These are phyloP conservation scores for Cytospora paraplurivora DNA, from an alignment of 2,329 filamentous ascomycete genomes.

Conservation along the genomic window DNA sequence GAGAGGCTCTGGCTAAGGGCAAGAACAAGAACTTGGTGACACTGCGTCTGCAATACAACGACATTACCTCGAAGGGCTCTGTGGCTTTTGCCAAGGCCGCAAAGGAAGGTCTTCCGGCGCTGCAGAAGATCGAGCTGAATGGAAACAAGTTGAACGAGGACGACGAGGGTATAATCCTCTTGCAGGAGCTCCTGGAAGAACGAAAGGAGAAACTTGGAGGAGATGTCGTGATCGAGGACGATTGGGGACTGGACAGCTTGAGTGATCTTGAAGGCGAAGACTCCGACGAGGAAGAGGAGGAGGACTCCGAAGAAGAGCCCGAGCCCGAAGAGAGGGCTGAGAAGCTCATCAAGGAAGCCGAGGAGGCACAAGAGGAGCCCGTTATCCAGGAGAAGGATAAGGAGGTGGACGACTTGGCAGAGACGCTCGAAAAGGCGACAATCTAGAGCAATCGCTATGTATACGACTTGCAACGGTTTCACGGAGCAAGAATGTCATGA, in stretches of 20 bases:
- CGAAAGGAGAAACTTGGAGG: constrained; percentile 75
- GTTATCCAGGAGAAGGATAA: constrained; percentile 71
- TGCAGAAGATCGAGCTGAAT: constrained; percentile 90
- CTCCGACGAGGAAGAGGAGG: constrained; percentile 68
- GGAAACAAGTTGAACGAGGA: constrained; percentile 94
- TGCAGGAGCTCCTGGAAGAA: constrained; percentile 72
- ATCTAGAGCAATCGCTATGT: constrained; percentile 41
- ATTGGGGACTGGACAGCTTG: constrained; percentile 83
- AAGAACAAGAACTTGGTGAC: constrained; percentile 79
- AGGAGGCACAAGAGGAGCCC: constrained; percentile 73
- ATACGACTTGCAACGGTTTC: constrained; percentile 16
- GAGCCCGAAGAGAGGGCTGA: constrained; percentile 67
- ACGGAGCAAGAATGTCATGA: constrained; percentile 26
- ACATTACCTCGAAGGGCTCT: constrained; percentile 78
- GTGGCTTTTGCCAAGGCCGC: constrained; percentile 71
- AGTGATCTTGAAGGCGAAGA: constrained; percentile 82
- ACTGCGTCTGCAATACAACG: constrained; percentile 88
- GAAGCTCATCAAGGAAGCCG: constrained; percentile 68
- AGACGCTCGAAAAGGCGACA: constrained; percentile 71
- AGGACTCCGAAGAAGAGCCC: constrained; percentile 62
- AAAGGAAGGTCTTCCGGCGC: constrained; percentile 67
- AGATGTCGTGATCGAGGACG: constrained; percentile 70
- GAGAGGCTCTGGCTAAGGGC: constrained; percentile 71
- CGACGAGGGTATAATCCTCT: constrained; percentile 67
- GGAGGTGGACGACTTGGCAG: constrained; percentile 79